Percentiles rank a stretch among this genome's conserved stretches.
Conservation (phyloP, 2,329 filamentous ascomycete genomes). For the Canariomyces notabilis region DNA sequence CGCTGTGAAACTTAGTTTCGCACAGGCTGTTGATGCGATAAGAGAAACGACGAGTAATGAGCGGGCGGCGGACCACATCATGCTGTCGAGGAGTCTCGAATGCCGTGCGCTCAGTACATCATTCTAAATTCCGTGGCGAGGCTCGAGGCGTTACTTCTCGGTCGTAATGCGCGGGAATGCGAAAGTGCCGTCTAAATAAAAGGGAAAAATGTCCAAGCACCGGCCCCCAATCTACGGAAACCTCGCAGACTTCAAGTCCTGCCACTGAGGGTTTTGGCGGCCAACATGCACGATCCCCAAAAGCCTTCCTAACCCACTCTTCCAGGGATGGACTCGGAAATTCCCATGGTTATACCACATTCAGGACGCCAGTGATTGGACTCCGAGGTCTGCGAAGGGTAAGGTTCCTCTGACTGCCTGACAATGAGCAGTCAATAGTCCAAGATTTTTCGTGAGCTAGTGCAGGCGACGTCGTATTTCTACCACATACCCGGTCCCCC, state of each 20-base stretch:
- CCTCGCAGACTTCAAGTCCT: background rate
- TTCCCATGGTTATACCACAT: conserved; percentile 11
- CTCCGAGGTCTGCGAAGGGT: conserved; percentile 8
- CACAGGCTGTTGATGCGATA: conserved; percentile 13
- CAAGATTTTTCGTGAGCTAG: conserved; percentile 14
- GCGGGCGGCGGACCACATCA: conserved; percentile 19
- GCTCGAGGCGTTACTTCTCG: background rate
- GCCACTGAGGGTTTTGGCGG: background rate
- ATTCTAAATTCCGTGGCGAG: background rate
- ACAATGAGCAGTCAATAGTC: conserved; percentile 17
- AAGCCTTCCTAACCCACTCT: conserved; percentile 12
- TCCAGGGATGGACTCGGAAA: conserved; percentile 3
- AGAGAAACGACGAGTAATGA: conserved; percentile 14
- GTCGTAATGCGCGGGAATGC: background rate
- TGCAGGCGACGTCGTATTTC: conserved; percentile 15
- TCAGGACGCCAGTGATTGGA: conserved; percentile 8
- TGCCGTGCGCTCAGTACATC: background rate
- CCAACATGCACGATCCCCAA: background rate
- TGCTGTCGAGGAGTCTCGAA: background rate
- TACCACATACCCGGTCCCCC: conserved; percentile 15
- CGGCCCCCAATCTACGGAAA: background rate
- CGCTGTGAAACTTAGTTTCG: conserved; percentile 20
- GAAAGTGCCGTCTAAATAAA: no score
- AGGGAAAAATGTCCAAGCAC: background rate
- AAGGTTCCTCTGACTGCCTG: conserved; percentile 11